Conservation (phyloP, 2,329 filamentous ascomycete species). For the Nectriaceae sp. region DNA sequence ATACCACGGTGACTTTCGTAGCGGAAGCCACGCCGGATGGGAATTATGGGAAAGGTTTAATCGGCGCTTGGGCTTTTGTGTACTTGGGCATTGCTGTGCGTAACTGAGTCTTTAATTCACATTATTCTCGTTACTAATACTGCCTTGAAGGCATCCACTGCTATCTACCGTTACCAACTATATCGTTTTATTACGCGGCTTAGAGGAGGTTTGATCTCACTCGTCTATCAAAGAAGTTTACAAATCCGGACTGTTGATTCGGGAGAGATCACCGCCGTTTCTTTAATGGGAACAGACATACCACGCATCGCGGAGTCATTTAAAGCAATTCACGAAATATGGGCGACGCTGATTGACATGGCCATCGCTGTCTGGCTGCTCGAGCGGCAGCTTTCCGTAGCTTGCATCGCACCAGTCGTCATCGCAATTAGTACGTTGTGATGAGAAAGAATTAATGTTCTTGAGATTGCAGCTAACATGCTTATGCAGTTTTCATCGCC, state of each 20-base stretch:
- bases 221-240: slow-evolving; percentile 27
- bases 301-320: slow-evolving; percentile 30
- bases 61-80: slow-evolving; percentile 33
- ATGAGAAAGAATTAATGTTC: too few species aligned
- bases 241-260: slow-evolving; percentile 22
- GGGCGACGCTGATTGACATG: slow-evolving; percentile 31
- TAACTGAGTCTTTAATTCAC: not conserved
- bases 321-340: slow-evolving; percentile 28
- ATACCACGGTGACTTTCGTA: slow-evolving; percentile 23
- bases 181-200: slow-evolving; percentile 24
- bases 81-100: slow-evolving; percentile 33
- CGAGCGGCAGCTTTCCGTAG: slow-evolving; percentile 28
- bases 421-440: slow-evolving; percentile 19
- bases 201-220: slow-evolving; percentile 23
- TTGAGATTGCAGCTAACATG: not conserved
- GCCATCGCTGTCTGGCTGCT: slow-evolving; percentile 32
- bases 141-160: slow-evolving; percentile 13
- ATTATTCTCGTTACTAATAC: not conserved
- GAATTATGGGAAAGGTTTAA: slow-evolving; percentile 28
- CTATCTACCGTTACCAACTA: slow-evolving; percentile 27
- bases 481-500: slow-evolving; percentile 20
- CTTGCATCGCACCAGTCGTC: slow-evolving; percentile 27
- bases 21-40: slow-evolving; percentile 10
- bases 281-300: slow-evolving; percentile 37
- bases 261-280: slow-evolving; percentile 29